phyloP scores from a whole-genome alignment of 352 stramenopile species.

The Pythium plurisporium region DNA sequence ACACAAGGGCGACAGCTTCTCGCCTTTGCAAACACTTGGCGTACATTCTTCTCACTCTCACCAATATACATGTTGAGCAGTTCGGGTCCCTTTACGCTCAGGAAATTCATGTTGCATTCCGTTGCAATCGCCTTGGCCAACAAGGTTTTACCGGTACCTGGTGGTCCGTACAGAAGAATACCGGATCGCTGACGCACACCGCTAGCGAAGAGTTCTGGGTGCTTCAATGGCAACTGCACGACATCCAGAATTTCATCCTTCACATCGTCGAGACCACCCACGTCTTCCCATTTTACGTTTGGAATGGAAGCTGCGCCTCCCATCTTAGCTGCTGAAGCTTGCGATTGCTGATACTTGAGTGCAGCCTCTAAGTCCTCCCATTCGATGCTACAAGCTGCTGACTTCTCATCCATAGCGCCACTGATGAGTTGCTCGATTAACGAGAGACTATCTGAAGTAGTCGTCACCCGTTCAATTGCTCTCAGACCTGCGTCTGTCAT shows the following conservation, averaged over 20 bases:
- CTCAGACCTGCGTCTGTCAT: conserved; percentile 53
- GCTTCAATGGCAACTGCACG: conserved; percentile 79
- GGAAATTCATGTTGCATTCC: conserved; percentile 94
- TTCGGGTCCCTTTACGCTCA: conserved; percentile 95
- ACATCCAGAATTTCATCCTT: conserved; percentile 95
- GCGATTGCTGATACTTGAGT: conserved; percentile 62
- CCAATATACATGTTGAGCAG: conserved; percentile 98
- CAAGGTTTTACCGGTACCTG: conserved; percentile 93
- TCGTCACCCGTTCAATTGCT: conserved; percentile 44
- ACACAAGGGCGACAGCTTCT: conserved; percentile 82
- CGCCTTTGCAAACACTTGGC: conserved; percentile 90
- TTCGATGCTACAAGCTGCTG: conserved; percentile 26
- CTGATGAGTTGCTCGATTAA: conserved; percentile 9
- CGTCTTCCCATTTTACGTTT: conserved; percentile 97
- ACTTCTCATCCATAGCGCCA: neutral
- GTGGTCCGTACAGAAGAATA: conserved; percentile 79
- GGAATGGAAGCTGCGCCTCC: conserved; percentile 75
- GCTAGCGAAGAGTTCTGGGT: conserved; percentile 77
- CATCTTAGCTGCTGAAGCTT: conserved; percentile 58
- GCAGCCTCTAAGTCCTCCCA: conserved; percentile 45
- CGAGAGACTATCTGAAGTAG: conserved; percentile 16
- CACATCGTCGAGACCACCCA: conserved; percentile 97
- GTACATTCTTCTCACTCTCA: conserved; percentile 96
- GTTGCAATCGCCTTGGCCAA: conserved; percentile 95
- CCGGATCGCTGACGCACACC: conserved; percentile 75